These are phyloP conservation scores for Amyloporia xantha DNA, from an alignment of 768 basidiomycete genomes.

Conservation along the genomic window DNA sequence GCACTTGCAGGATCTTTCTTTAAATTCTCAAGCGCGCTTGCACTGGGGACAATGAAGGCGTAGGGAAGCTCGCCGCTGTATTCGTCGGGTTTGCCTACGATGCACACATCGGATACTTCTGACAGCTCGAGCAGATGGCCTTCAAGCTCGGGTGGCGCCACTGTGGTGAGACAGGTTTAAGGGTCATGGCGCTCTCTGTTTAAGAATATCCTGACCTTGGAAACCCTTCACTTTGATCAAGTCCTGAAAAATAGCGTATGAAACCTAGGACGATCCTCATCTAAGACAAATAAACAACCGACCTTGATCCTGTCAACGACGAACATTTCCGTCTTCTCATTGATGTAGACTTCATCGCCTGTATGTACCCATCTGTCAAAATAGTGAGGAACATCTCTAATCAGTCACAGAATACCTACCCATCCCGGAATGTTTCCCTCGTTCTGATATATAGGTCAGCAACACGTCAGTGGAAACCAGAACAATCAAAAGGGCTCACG, in stretches of 20 bases:
- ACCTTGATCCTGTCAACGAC: slow-evolving; percentile 74
- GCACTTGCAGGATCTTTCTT: slow-evolving; percentile 27
- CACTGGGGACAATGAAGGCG: slow-evolving; percentile 56
- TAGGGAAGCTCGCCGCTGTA: slow-evolving; percentile 71
- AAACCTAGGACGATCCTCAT: not conserved
- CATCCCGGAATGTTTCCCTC: slow-evolving; percentile 55
- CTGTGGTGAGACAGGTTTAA: no score
- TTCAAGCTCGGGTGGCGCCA: slow-evolving; percentile 31
- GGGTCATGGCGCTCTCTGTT: no score
- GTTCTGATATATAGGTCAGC: slow-evolving; percentile 34
- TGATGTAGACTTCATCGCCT: slow-evolving; percentile 64
- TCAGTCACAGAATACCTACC: slow-evolving; percentile 12
- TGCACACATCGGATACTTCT: slow-evolving; percentile 37
- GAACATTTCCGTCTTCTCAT: slow-evolving; percentile 55
- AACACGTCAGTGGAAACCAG: not conserved
- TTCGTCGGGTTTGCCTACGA: slow-evolving; percentile 61
- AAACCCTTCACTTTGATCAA: slow-evolving; percentile 59
- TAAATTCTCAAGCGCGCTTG: slow-evolving; percentile 30
- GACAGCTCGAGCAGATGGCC: slow-evolving; percentile 30
- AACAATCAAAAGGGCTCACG: slow-evolving; percentile 8
- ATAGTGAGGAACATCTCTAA: no score
- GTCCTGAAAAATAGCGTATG: slow-evolving; percentile 38
- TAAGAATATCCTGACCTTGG: slow-evolving; percentile 30
- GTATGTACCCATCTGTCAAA: slow-evolving; percentile 55
- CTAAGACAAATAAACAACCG: not conserved